Base-by-base conservation (phyloP, 2,329 filamentous ascomycete species). In the Talaromyces sp. region DNA sequence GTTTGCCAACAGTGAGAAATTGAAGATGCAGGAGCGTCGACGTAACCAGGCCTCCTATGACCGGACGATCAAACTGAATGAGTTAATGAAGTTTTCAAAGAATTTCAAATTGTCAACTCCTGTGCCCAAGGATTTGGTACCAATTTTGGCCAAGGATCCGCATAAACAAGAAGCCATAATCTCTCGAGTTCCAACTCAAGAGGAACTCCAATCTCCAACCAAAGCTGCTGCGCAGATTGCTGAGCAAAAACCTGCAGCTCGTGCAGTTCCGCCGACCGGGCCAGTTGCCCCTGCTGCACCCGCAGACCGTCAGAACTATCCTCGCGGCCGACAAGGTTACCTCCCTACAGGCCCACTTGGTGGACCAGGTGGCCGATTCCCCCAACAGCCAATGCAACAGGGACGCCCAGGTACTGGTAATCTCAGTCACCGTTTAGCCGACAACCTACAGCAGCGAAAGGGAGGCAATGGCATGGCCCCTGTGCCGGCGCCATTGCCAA, bases 71-170 rank as follows among this genome's bases (percentile, higher is more conserved):
- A 97, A 96, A 73, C 74, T 99, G 56, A 96, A 90, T 54, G 94
- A 99, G 74, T 77, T 99, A 52, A 95, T 94, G 80, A 96, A 93
- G 68, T 99, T 99, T 72, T 91, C 94, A 1, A 84, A 87, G 62
- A 94, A 84, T 69, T 99, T 99, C 80, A 97, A 97, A 76, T 83
- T 99, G 16, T 88, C 89, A 45, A 97, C 93, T 2, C 91, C 92
- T 5, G 91, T 99, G 10, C 94, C 94, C 1, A 86, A 84, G 47
- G 94, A 99, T 72, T 77, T 99, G 32, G 91, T 99, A 24, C 88
- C 90, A 1, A 99, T 99, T 61, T 88, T 99, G 55, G 93, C 94
- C 53, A 99, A 97, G 71, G 94, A 99, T 69, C 91, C 91, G n/a
- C 82, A 80, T 41, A 99, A 97, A 77, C 94, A 97, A 74, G 86